Evolutionary conservation across 805 yeast species (phyloP), one percentile per base, ranked within the genome.

Genomic region (Yamadazyma akitaensis): DNA sequence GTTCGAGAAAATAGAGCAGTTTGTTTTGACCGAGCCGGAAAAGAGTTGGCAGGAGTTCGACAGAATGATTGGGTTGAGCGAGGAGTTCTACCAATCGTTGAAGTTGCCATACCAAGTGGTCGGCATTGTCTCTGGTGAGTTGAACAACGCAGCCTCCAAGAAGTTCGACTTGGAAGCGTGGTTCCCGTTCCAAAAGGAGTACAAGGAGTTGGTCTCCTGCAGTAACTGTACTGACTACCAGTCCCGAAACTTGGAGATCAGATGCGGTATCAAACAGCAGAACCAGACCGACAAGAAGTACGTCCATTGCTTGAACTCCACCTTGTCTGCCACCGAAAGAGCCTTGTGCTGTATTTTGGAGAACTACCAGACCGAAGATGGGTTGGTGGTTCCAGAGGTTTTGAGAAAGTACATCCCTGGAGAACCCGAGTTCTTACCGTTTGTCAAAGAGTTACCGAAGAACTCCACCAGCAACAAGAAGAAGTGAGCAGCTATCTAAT

Each of bases 161-260:
- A 94, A 94, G 72, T 94, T 85, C 76, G 99, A 94, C 76, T 80
- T 94, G 65, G 99, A 94, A 78, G 99, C 99, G 43, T 94, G 99
- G 99, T 94, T 94, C 95, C 99, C 99, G 65, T 94, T 79, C 88
- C 99, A 94, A 79, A 80, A 90, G 69, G 99, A 94, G 74, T 94
- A 88, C 77, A 94, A 94, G 75, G 99, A 94, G 76, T 82, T 94
- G 62, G 99, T 94, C 47, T 89, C 97, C 16, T 92, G 98, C 77
- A 92, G 98, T 49, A 94, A 94, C 81, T 94, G 99, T 82, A 94
- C 99, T 50, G 99, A 94, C 75, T 94, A 94, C 73, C 99, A 94
- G 78, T 88, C 98, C 44, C 87, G 99, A 78, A 92, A 92, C 80
- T 79, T 94, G 65, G 99, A 94, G 77, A 94, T 94, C 64, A 86